Evolutionary conservation across 2,329 filamentous ascomycete genomes (phyloP), one percentile per base, ranked within the genome.

Genomic region (Verticillium klebahnii): DNA sequence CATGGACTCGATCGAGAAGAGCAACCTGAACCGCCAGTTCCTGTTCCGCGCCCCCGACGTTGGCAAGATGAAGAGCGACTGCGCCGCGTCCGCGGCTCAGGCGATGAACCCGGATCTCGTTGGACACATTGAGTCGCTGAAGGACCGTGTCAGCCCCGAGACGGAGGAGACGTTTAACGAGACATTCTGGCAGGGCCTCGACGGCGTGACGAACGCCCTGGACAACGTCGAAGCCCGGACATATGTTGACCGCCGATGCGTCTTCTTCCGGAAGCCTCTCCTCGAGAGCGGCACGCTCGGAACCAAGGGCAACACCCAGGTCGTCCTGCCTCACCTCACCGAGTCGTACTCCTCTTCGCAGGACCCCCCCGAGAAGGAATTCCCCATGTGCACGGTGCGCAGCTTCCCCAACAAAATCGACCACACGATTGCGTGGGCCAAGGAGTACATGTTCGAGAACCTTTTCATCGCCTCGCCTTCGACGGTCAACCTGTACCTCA

Each of bases 351-450:
- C 95, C 1, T 84, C 81, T 4, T 98, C 95, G 23, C 94, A 97
- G 74, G 96, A 99, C 74, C 95, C 95, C 1, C 95, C 95, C 0
- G 96, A 99, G 82, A 93, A 97, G 80, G 96, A 95, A 1, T 98
- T 99, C 84, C 95, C 95, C 0, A 98, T 98, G 93, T 99, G 95
- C 76, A 98, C 95, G 5, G 84, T 99, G 65, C 88, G 92, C 72
- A 97, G 93, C 77, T 99, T 99, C 82, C 95, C 95, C 63, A 99
- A 99, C 82, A 90, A 90, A 71, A 99, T 99, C 70, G 93, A 99
- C 78, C 95, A 99, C 77, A 98, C 95, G 0, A 99, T 99, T 74
- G 95, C 95, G 2, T 99, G 95, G 95, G 89, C 93, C 45, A 92
- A 96, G 70, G 95, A 98, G 75, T 78, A 80, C 69, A 85, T 97